These are phyloP conservation scores for Penicillium paxilli DNA, from an alignment of 495 filamentous ascomycete genomes.

Conservation along the genomic window DNA sequence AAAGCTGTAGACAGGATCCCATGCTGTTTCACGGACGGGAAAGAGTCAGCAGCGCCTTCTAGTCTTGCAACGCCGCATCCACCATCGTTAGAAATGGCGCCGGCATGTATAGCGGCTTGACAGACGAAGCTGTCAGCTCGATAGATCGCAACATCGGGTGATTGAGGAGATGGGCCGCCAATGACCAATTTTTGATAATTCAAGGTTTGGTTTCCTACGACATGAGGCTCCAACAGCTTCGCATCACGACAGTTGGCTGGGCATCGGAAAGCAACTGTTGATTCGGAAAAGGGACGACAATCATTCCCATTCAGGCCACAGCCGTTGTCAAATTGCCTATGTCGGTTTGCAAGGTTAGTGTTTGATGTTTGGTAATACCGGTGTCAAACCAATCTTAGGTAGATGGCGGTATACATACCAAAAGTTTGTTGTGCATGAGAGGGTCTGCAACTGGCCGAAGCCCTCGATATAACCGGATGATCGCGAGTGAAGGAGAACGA, in stretches of 20 bases:
- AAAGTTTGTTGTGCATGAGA: constrained; percentile 64
- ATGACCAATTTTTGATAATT: constrained; percentile 72
- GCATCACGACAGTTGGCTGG: constrained; percentile 71
- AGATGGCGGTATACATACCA: constrained; percentile 56
- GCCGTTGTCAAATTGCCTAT: constrained; percentile 65
- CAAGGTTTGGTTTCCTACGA: constrained; percentile 71
- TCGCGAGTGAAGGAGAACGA: constrained; percentile 64
- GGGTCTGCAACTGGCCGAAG: constrained; percentile 62
- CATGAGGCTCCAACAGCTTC: constrained; percentile 67
- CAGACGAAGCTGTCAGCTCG: constrained; percentile 85
- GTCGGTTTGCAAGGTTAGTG: neutral
- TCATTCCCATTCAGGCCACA: constrained; percentile 79
- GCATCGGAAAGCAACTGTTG: constrained; percentile 73
- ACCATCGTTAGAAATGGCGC: constrained; percentile 67
- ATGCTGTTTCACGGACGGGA: constrained; percentile 55
- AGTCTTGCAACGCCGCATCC: constrained; percentile 75
- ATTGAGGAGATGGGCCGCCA: constrained; percentile 60
- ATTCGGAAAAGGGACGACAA: constrained; percentile 77
- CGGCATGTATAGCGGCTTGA: constrained; percentile 76
- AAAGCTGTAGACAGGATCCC: constrained; percentile 70
- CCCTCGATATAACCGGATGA: constrained; percentile 65
- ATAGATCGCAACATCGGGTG: constrained; percentile 53
- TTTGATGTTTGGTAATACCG: constrained; percentile 1
- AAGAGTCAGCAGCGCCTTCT: constrained; percentile 66
- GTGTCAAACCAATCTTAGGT: too few species aligned